These are phyloP conservation scores for Dioszegia crocea DNA, from an alignment of 768 basidiomycete species.

Conservation along the genomic window DNA sequence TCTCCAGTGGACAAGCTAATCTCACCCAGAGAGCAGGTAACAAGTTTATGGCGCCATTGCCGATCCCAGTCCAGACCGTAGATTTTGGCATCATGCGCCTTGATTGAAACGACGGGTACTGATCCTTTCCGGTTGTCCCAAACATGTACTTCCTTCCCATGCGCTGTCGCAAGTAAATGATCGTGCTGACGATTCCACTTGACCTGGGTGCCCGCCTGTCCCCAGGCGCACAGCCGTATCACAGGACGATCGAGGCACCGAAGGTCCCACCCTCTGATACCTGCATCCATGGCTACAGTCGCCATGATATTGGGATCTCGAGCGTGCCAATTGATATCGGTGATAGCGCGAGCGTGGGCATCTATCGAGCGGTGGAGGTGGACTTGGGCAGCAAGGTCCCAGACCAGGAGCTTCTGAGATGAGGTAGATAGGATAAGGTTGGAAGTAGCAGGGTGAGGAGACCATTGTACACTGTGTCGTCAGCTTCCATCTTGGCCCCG, in stretches of 20 bases:
- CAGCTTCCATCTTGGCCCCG: constrained; percentile 62
- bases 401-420: constrained; percentile 62
- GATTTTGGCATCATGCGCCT: constrained; percentile 83
- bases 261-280: constrained; percentile 93
- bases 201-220: constrained; percentile 72
- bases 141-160: constrained; percentile 76
- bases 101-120: constrained; percentile 67
- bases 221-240: constrained; percentile 61
- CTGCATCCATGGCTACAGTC: constrained; percentile 88
- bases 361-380: constrained; percentile 79
- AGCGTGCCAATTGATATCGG: constrained; percentile 97
- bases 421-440: constrained; percentile 49
- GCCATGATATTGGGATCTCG: constrained; percentile 77
- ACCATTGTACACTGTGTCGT: constrained; percentile 47
- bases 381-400: constrained; percentile 76
- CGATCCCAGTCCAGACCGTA: constrained; percentile 98
- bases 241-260: constrained; percentile 61
- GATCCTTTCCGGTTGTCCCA: constrained; percentile 98
- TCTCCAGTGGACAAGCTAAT: not conserved
- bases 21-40: constrained; percentile 75
- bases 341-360: constrained; percentile 90
- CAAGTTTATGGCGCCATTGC: constrained; percentile 65
- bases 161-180: constrained; percentile 82
- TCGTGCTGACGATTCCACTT: constrained; percentile 92
- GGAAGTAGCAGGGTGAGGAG: constrained; percentile 45